Percentiles rank a stretch among this genome's conserved stretches.
Conservation (phyloP, 768 basidiomycete genomes). For the Suillus ampliporus region DNA sequence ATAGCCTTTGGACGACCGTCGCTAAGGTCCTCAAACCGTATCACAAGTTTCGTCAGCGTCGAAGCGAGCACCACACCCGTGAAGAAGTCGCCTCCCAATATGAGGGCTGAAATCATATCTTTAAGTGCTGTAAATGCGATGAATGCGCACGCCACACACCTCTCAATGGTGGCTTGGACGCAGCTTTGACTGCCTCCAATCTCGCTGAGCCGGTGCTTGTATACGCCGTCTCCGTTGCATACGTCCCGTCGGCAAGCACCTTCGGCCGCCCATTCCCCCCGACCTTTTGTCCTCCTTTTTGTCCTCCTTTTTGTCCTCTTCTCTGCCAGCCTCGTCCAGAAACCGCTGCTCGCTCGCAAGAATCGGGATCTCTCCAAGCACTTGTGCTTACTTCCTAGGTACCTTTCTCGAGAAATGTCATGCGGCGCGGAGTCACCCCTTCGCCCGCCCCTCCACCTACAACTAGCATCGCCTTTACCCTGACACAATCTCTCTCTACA, state of each 20-base stretch:
- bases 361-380: conserved; percentile 97
- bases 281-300: conserved; percentile 44
- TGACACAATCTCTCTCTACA: too few species aligned
- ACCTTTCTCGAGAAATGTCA: too few species aligned
- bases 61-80: conserved; percentile 91
- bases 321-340: conserved; percentile 71
- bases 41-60: conserved; percentile 88
- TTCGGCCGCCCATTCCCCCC: conserved; percentile 62
- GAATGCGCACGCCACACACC: conserved; percentile 47
- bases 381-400: too few species aligned
- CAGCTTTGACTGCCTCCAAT: conserved; percentile 83
- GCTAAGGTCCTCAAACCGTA: conserved; percentile 65
- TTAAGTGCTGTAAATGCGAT: background rate
- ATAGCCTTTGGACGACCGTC: conserved; percentile 60
- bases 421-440: too few species aligned
- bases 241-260: conserved; percentile 95
- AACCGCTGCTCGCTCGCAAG: conserved; percentile 86
- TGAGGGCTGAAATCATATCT: conserved; percentile 57
- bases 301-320: too few species aligned
- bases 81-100: conserved; percentile 97
- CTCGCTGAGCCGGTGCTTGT: conserved; percentile 63
- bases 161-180: conserved; percentile 90
- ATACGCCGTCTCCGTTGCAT: conserved; percentile 95
- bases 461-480: too few species aligned
- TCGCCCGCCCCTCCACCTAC: too few species aligned